Base-by-base conservation (phyloP, 1,284 basidiomycete genomes). In the Marasmius fiardii region DNA sequence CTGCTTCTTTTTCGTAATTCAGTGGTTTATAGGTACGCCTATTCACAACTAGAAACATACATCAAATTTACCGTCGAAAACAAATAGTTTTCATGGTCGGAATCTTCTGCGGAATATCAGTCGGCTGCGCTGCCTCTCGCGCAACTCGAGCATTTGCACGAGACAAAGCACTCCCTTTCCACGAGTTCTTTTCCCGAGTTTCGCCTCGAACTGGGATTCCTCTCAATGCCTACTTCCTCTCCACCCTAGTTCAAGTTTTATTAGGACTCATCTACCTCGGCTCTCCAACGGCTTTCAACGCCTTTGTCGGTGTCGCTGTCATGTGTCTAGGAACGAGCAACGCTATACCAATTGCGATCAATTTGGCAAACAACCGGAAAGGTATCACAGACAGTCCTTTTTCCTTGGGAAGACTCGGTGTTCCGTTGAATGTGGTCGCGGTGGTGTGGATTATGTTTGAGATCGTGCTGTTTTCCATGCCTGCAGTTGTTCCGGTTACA, bases 131-230 rank as follows among this genome's bases (percentile, higher is more conserved):
- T 1, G 79, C 83, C 8, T 87, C 85, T 1, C 78, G 88, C n/a
- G 83, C 86, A 64, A 83, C 82, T 1, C 86, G 84, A 73, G 81
- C 83, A 33, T 89, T 91, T 60, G 86, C 88, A 0, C 76, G 86
- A 1, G 89, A 91, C 69, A 72, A 76, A 52, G 87, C 85, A 7
- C 75, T 90, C 20, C 86, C 85, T 1, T 80, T 86, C 62, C 78
- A 80, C 24, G 49, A 54, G 1, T 64, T 75, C 47, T 83, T 88
- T 64, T 67, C 80, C 1, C 70, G 68, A 31, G 73, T 86, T 60
- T 77, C 80, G 61, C 56, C 57, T 51, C 35, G 60, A 1, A 78
- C 78, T 54, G 77, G 39, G 11, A n/a, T 85, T 2, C 82, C 82
- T 0, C 68, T 82, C 43, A 80, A 82, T 51, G 81, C 85, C 0